Evolutionary conservation across 371 early-diverging fungal genomes (phyloP).

Genomic region (Mucor plumbeus): DNA sequence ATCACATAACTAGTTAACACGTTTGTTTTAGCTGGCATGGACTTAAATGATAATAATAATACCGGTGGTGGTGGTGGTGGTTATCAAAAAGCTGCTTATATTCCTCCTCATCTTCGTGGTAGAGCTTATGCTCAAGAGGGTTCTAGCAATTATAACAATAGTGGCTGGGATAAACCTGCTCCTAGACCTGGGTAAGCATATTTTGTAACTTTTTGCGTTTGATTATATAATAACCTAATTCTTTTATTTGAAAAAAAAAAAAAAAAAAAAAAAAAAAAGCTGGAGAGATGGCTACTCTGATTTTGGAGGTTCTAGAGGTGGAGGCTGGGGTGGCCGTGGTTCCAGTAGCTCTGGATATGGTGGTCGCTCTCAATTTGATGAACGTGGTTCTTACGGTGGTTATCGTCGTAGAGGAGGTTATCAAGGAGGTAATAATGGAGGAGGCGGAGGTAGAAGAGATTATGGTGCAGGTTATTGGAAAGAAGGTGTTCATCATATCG

Average conservation of each 20-base stretch:
- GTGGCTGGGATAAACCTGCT: constrained; percentile 28
- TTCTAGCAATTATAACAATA: not conserved
- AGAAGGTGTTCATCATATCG: constrained; percentile 74
- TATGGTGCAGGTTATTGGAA: constrained; percentile 69
- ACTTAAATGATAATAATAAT: constrained; percentile 55
- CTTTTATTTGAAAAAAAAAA: not conserved
- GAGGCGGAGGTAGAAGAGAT: constrained; percentile 40
- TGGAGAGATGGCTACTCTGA: constrained; percentile 27
- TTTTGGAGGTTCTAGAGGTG: constrained; percentile 15
- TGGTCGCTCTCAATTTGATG: constrained; percentile 32
- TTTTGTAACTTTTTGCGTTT: not conserved
- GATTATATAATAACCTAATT: not conserved
- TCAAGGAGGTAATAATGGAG: constrained; percentile 14
- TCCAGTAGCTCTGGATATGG: constrained; percentile 48
- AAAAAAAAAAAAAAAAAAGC: not conserved
- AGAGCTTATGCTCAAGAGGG: constrained; percentile 17
- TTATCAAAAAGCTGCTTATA: constrained; percentile 43
- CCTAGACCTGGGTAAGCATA: constrained; percentile 14
- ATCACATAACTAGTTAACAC: not conserved
- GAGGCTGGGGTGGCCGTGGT: constrained; percentile 40
- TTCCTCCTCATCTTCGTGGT: constrained; percentile 60
- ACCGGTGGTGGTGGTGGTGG: constrained; percentile 9
- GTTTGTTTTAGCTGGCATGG: constrained; percentile 67
- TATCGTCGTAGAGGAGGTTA: constrained; percentile 36
- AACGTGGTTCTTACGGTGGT: constrained; percentile 60